Conservation (phyloP, 805 yeast genomes). For the Kluyveromyces aestuarii region DNA sequence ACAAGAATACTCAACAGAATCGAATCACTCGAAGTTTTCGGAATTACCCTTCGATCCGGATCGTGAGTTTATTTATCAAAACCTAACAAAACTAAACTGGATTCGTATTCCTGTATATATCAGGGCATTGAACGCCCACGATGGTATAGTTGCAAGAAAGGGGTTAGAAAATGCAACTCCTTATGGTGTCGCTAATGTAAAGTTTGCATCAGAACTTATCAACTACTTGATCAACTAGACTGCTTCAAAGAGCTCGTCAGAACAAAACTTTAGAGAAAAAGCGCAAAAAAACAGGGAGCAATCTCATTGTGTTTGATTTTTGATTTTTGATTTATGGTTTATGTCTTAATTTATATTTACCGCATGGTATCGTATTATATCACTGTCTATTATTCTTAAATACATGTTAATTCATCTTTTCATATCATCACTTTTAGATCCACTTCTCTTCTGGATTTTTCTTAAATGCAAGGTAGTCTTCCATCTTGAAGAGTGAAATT, state of each 20-base stretch:
- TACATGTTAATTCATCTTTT: no score
- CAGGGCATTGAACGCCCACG: conserved; percentile 74
- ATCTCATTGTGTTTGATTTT: no score
- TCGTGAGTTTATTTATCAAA: conserved; percentile 36
- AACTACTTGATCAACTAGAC: conserved; percentile 6
- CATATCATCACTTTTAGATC: conserved; percentile 31
- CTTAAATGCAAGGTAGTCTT: conserved; percentile 59
- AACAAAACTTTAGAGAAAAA: no score
- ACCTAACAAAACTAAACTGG: conserved; percentile 64
- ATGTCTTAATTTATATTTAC: not conserved
- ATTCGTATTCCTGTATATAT: conserved; percentile 65
- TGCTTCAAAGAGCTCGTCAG: no score
- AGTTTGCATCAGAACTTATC: conserved; percentile 20
- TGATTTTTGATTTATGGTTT: not conserved
- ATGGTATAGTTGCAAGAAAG: conserved; percentile 72
- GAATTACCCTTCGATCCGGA: conserved; percentile 30
- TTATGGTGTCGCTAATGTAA: conserved; percentile 21
- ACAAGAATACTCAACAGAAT: conserved; percentile 15
- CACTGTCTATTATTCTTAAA: no score
- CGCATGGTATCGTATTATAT: no score
- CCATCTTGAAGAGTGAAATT: conserved; percentile 65
- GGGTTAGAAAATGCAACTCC: conserved; percentile 36
- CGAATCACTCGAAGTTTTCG: conserved; percentile 13
- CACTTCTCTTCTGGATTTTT: conserved; percentile 86
- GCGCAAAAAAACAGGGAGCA: no score